Evolutionary conservation across 1,139 yeast genomes (phyloP).

Genomic region (Nematodospora anomalae): DNA sequence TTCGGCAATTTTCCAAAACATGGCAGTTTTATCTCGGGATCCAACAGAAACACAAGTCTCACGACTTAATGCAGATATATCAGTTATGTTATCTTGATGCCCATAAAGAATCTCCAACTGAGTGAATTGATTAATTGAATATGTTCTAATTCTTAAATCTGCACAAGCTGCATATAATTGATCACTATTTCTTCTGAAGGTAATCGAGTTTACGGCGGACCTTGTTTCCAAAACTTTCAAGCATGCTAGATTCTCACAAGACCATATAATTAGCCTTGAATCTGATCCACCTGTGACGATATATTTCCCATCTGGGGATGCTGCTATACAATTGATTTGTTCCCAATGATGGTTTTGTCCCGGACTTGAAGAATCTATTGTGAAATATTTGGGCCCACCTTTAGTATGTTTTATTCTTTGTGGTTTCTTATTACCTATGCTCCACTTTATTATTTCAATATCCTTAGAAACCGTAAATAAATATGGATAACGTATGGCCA

Average conservation of each 20-base stretch:
- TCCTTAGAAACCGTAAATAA: constrained; percentile 86
- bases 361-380: constrained; percentile 37
- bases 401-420: constrained; percentile 60
- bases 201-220: constrained; percentile 70
- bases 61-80: constrained; percentile 72
- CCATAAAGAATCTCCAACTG: constrained; percentile 91
- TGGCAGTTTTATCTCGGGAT: constrained; percentile 88
- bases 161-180: constrained; percentile 92
- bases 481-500: constrained; percentile 55
- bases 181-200: constrained; percentile 78
- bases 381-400: constrained; percentile 55
- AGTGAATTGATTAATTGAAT: constrained; percentile 79
- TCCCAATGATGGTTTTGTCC: constrained; percentile 67
- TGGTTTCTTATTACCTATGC: constrained; percentile 51
- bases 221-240: constrained; percentile 75
- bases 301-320: constrained; percentile 81
- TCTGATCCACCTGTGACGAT: constrained; percentile 92
- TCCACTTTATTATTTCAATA: constrained; percentile 77
- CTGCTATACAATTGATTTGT: constrained; percentile 76
- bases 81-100: constrained; percentile 87
- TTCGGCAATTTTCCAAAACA: constrained; percentile 95
- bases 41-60: constrained; percentile 97
- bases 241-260: constrained; percentile 72
- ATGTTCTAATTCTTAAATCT: constrained; percentile 87
- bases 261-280: constrained; percentile 80